Percentiles rank a stretch among this genome's conserved stretches.
These are phyloP conservation scores for Russula sp. DNA, from an alignment of 768 basidiomycete species.

Conservation along the genomic window DNA sequence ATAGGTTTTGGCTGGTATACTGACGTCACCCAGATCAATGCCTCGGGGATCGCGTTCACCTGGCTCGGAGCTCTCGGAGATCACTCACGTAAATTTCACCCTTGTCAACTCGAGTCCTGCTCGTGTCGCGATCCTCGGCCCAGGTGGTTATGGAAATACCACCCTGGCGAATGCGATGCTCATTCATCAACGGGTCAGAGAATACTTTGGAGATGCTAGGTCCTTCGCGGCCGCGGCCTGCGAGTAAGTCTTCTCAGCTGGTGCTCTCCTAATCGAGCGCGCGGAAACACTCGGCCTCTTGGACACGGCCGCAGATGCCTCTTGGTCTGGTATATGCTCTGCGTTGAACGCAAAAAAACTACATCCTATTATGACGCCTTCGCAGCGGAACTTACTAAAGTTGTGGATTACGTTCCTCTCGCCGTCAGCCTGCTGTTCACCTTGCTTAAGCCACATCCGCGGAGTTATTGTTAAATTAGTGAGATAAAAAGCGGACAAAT, in stretches of 20 bases:
- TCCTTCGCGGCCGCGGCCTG: slow-evolving; percentile 11
- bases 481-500: too few relatives aligned
- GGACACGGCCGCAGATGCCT: neutral
- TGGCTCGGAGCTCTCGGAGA: neutral
- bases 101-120: slow-evolving; percentile 1
- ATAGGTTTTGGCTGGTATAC: neutral
- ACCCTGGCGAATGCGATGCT: slow-evolving; percentile 11
- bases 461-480: too few relatives aligned
- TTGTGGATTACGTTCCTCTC: too few relatives aligned
- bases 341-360: neutral
- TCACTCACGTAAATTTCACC: too few relatives aligned
- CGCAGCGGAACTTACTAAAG: too few relatives aligned
- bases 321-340: neutral
- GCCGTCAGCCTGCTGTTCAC: too few relatives aligned
- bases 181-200: neutral
- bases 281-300: slow-evolving; percentile 1
- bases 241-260: slow-evolving; percentile 1
- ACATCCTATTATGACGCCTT: too few relatives aligned
- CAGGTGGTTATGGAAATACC: slow-evolving; percentile 9
- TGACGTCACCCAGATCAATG: neutral
- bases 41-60: neutral
- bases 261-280: slow-evolving; percentile 4
- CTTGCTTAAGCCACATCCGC: too few relatives aligned
- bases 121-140: slow-evolving; percentile 11
- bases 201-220: slow-evolving; percentile 2